A percentile compares a stretch with the other conserved stretches of the same genome.
phyloP scores from a whole-genome alignment of 1,139 yeast species.

The Arxiozyma slooffiae region DNA sequence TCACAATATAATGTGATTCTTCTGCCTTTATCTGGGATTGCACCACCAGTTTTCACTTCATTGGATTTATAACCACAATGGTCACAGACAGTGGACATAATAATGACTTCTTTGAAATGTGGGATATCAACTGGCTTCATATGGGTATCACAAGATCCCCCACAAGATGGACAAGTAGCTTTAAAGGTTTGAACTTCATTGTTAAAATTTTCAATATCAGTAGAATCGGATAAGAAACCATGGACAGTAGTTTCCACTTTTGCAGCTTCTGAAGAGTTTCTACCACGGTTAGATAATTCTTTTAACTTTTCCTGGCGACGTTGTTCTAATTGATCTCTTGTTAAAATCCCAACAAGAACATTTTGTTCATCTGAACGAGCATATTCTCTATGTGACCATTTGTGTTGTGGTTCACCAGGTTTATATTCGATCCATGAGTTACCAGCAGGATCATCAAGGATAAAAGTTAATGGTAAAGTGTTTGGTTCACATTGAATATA shows the following conservation, averaged over 20 bases:
- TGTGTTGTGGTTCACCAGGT: slow-evolving; percentile 83
- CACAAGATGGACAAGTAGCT: slow-evolving; percentile 88
- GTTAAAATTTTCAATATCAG: slow-evolving; percentile 74
- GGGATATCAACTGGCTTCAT: slow-evolving; percentile 97
- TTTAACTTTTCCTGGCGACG: slow-evolving; percentile 28
- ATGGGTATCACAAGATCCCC: slow-evolving; percentile 69
- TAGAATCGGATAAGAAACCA: slow-evolving; percentile 48
- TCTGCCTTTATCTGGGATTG: slow-evolving; percentile 78
- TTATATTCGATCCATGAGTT: slow-evolving; percentile 91
- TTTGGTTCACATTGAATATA: slow-evolving; percentile 56
- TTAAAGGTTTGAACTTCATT: slow-evolving; percentile 89
- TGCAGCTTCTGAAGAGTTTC: slow-evolving; percentile 41
- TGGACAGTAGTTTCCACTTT: slow-evolving; percentile 13
- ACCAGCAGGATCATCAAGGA: slow-evolving; percentile 90
- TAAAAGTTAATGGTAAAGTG: slow-evolving; percentile 67
- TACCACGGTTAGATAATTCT: slow-evolving; percentile 32
- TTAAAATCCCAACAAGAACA: slow-evolving; percentile 72
- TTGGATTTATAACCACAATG: slow-evolving; percentile 93
- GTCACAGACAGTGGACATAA: slow-evolving; percentile 92
- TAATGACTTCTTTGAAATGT: slow-evolving; percentile 92
- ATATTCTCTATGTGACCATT: slow-evolving; percentile 83
- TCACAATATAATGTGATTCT: slow-evolving; percentile 65
- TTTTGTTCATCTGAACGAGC: slow-evolving; percentile 83
- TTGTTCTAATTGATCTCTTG: slow-evolving; percentile 62
- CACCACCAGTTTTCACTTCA: slow-evolving; percentile 98